Conservation (phyloP, 257 asterid genomes). For the Mitragyna speciosa region DNA sequence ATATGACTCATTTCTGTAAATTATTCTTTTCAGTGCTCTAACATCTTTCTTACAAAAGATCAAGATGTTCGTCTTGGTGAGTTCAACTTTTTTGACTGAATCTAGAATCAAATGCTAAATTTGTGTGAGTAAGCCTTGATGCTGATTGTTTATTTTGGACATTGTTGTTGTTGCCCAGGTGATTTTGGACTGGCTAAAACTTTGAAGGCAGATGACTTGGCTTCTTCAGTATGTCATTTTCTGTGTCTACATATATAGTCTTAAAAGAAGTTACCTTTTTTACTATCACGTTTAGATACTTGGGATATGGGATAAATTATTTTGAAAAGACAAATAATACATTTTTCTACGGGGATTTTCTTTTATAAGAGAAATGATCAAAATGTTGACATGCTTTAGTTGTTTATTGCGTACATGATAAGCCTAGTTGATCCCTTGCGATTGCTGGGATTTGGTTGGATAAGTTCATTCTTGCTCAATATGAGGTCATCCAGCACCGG, state of each 20-base stretch:
- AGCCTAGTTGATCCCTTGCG: background rate
- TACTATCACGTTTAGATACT: background rate
- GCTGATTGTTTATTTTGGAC: conserved; percentile 14
- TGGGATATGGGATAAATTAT: background rate
- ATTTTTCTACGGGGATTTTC: background rate
- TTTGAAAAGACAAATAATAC: background rate
- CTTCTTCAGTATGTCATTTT: conserved; percentile 83
- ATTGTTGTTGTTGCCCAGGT: conserved; percentile 48
- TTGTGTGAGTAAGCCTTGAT: conserved; percentile 12
- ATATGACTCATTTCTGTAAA: conserved; percentile 23
- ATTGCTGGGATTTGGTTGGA: background rate
- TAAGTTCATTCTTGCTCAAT: background rate
- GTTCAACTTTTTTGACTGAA: conserved; percentile 24
- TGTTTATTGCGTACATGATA: background rate
- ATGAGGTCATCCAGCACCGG: background rate
- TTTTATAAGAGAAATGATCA: background rate
- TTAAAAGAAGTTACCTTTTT: background rate
- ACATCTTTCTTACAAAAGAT: conserved; percentile 94
- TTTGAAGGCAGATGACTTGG: conserved; percentile 95
- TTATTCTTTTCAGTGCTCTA: conserved; percentile 77
- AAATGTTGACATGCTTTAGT: background rate
- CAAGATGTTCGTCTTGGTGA: conserved; percentile 91
- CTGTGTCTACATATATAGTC: conserved; percentile 8
- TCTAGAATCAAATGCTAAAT: conserved; percentile 7
- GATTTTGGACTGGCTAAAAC: conserved; percentile 99